Evolutionary conservation across 768 basidiomycete species (phyloP), one percentile per base, ranked within the genome.

Genomic region (Termitomyces heimii): DNA sequence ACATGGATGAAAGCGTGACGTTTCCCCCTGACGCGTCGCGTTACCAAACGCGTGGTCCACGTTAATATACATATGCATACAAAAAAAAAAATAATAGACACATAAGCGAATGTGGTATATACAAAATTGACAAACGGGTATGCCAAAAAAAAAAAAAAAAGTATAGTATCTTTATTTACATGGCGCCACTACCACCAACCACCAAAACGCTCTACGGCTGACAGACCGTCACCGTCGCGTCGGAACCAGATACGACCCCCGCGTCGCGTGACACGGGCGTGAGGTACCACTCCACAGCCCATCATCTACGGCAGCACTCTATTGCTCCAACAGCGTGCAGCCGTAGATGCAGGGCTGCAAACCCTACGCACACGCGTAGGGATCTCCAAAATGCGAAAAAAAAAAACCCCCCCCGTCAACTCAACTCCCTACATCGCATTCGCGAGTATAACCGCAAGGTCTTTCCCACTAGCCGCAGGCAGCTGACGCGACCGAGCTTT

Each of bases 401-500:
- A n/a, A n/a, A n/a, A n/a, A n/a, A n/a, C n/a, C n/a, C n/a, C n/a
- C n/a, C n/a, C n/a, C n/a, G n/a, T n/a, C n/a, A n/a, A n/a, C n/a
- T n/a, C n/a, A n/a, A n/a, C n/a, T 5, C 50, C 5, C 29, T 45
- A 66, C 55, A 58, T 61, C 42, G 60, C 55, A 26, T 63, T 61
- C 1, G 63, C 62, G 10, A 96, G 75, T 56, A 96, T 80, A 46
- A 76, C 69, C 3, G 86, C 90, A 61, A 98, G 77, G 61, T 95
- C 95, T 66, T 83, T 88, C 73, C 97, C 92, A 68, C 84, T 85
- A 9, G 89, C 90, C 35, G 91, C 92, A 51, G 88, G 82, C 34
- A 98, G 77, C 60, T 94, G 89, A 63, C 92, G 80, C 13, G 92
- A 86, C 18, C 92, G 85, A 16, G 95, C 92, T 69, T 95, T 96